Base-by-base conservation (phyloP, 169 alveolate genomes). In the Plasmodium yoelii region DNA sequence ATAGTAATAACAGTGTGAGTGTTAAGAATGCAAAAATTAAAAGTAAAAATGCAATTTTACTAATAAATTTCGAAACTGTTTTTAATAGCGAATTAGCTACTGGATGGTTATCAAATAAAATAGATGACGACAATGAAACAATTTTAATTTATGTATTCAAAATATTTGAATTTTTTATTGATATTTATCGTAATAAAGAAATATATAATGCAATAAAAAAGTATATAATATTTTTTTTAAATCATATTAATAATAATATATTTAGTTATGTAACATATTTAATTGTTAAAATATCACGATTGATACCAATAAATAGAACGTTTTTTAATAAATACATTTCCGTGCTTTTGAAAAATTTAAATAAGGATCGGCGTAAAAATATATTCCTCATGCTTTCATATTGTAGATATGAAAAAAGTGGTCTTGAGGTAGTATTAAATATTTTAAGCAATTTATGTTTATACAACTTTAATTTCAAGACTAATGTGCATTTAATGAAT, bases 81-180 rank as follows among this genome's bases (percentile, higher is more conserved):
- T 65, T 67, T 65, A 80, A 80, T 56, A 67, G 90, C 49, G 90
- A 67, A 7, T 72, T 82, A 1, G 26, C 46, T 67, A 44, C 10
- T 67, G 84, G 84, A 34, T 80, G 90, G 90, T 53, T 80, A 70
- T 18, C 73, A 19, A 80, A 67, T 34, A 67, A 53, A 67, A 55
- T 80, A 80, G 90, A 80, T 71, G 90, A 80, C 19, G 90, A 80
- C 18, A 73, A 80, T 64, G 84, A 80, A 67, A 49, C 67, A 28
- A 67, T 80, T 12, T 67, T 80, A 59, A 26, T 80, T 42, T 80
- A 34, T 51, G 22, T 80, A 26, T 59, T 80, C 6, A 67, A 70
- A 22, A 67, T 80, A n/a, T 80, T 67, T 60, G 65, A 80, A 15
- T 39, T 65, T 19, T 80, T 80, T n/a, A 49, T 80, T 1, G 72